Base-by-base conservation (phyloP, 306 rosid species). In the Medicago ruthenica region DNA sequence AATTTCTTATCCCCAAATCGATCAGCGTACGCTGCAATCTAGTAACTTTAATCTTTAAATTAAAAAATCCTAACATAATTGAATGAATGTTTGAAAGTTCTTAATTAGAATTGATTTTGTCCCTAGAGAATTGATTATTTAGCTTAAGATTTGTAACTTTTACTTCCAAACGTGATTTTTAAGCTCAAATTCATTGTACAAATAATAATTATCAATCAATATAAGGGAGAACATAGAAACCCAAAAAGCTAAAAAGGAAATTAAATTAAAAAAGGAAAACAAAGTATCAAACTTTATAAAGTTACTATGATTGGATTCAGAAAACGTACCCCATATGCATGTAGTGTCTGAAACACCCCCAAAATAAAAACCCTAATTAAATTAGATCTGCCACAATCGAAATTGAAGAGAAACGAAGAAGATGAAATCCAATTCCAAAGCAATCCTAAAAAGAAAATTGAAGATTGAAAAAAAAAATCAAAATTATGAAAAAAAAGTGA, bases 281-380 rank as follows among this genome's bases (percentile, higher is more conserved):
- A 27, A 75, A 78, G 77, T 54, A 45, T 42, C 1, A 34, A 40
- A 59, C 75, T 34, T 80, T 73, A 50, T 37, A 11, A 37, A 73
- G 15, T 10, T 42, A 44, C 9, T 70, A 70, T 40, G 34, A 71
- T 40, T 59, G 60, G 81, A 85, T 79, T 71, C 67, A 79, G 67
- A 85, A 85, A 71, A 81, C 86, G 59, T 85, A 85, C 88, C 88
- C 88, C 88, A 85, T 82, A 72, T 85, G 80, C 86, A 82, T 79
- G 84, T 76, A 76, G 76, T 62, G 39, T 66, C 75, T 61, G 68
- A 71, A 71, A 75, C 48, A 60, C 47, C 84, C 85, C 66, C 45
- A 44, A 47, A 57, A 71, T 3, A 45, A 31, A 65, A 63, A 31
- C 21, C 54, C 27, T 27, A 61, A 8, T 82, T 53, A 60, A 54